These are phyloP conservation scores for Mallotus japonicus DNA, from an alignment of 441 rosid species.

Conservation along the genomic window DNA sequence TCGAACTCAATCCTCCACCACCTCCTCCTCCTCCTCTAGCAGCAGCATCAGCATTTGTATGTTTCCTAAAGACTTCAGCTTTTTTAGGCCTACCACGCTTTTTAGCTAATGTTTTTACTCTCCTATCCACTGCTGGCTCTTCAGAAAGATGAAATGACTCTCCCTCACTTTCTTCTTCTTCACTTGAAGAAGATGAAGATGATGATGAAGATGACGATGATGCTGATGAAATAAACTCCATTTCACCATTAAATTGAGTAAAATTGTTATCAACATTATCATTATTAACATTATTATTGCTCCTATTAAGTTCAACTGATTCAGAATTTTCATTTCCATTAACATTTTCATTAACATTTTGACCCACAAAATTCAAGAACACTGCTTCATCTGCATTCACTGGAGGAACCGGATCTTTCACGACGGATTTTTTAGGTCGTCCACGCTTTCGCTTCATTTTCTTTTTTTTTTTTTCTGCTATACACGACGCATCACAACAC, in stretches of 20 bases:
- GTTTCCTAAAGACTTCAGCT: conserved; percentile 26
- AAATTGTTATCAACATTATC: background rate
- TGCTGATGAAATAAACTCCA: conserved; percentile 7
- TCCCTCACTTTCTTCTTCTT: conserved; percentile 26
- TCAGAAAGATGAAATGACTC: conserved; percentile 31
- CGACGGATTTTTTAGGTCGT: conserved; percentile 17
- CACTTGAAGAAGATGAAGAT: conserved; percentile 35
- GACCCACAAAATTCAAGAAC: conserved; percentile 27
- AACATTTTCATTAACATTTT: conserved; percentile 20
- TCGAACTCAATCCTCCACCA: no score
- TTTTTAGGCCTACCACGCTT: conserved; percentile 30
- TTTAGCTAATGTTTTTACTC: conserved; percentile 20
- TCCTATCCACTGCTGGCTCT: conserved; percentile 22
- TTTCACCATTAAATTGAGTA: conserved; percentile 9
- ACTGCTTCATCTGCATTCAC: conserved; percentile 26
- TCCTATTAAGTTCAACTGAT: background rate
- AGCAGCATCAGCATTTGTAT: conserved; percentile 21
- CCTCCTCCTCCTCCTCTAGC: background rate
- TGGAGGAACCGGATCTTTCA: conserved; percentile 6
- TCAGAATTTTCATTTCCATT: conserved; percentile 10
- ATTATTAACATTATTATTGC: background rate
- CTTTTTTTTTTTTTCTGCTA: background rate
- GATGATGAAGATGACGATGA: conserved; percentile 2
- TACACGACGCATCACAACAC: background rate
- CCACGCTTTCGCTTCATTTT: conserved; percentile 21